These are phyloP conservation scores for Pseudogymnoascus verrucosus DNA, from an alignment of 2,329 filamentous ascomycete species.

Conservation along the genomic window DNA sequence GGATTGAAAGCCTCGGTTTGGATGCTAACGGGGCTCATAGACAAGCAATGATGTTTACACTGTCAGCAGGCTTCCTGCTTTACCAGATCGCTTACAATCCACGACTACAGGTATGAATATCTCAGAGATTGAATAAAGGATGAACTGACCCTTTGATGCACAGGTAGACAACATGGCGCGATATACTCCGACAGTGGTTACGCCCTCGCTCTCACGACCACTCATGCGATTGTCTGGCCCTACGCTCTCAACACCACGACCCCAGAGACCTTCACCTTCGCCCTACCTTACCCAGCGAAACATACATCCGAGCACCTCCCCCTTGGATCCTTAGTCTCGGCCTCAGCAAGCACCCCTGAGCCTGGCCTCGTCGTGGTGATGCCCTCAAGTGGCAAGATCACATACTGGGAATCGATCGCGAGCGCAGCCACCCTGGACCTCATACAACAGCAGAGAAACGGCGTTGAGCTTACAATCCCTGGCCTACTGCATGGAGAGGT, in stretches of 20 bases:
- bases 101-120: conserved; percentile 52
- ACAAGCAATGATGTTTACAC: conserved; percentile 78
- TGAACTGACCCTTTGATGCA: conserved; percentile 11
- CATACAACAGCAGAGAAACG: conserved; percentile 72
- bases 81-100: conserved; percentile 68
- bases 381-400: conserved; percentile 73
- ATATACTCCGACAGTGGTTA: conserved; percentile 61
- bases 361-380: conserved; percentile 82
- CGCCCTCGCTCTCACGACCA: conserved; percentile 71
- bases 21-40: conserved; percentile 36
- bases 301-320: conserved; percentile 64
- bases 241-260: conserved; percentile 64
- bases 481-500: conserved; percentile 73
- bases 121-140: not conserved
- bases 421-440: conserved; percentile 77
- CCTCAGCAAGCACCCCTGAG: conserved; percentile 68
- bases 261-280: conserved; percentile 72
- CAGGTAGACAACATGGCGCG: conserved; percentile 58
- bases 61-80: conserved; percentile 73
- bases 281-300: conserved; percentile 65
- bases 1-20: not conserved
- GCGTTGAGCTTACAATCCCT: conserved; percentile 65
- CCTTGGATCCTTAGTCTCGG: conserved; percentile 73
- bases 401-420: conserved; percentile 94
- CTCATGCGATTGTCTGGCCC: conserved; percentile 83